Evolutionary conservation across 2,329 filamentous ascomycete genomes (phyloP).

Genomic region (Alternaria sp.): DNA sequence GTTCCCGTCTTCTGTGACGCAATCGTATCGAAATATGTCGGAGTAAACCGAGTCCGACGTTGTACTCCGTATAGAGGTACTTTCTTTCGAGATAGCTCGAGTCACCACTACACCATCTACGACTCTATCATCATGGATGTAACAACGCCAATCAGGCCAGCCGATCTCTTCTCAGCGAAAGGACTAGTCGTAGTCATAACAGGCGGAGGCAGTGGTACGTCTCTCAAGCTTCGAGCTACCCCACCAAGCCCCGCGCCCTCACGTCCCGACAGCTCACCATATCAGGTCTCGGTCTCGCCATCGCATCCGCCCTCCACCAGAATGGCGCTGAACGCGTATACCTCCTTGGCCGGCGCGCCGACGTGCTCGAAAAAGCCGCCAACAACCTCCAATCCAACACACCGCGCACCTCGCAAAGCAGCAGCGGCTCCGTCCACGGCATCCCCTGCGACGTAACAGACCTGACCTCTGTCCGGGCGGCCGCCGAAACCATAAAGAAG

Average conservation of each 20-base stretch:
- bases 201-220: slow-evolving; percentile 54
- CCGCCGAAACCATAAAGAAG: slow-evolving; percentile 53
- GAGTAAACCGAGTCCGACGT: slow-evolving; percentile 20
- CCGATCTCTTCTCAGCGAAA: slow-evolving; percentile 52
- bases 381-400: slow-evolving; percentile 38
- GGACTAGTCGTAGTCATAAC: slow-evolving; percentile 53
- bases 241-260: slow-evolving; percentile 34
- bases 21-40: slow-evolving; percentile 10
- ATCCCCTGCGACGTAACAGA: slow-evolving; percentile 57
- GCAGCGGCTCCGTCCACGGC: slow-evolving; percentile 45
- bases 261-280: slow-evolving; percentile 10
- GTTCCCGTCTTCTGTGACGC: slow-evolving; percentile 22
- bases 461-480: slow-evolving; percentile 52
- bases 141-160: slow-evolving; percentile 42
- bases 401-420: slow-evolving; percentile 36
- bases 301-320: slow-evolving; percentile 54
- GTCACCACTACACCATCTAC: neutral
- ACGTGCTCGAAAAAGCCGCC: slow-evolving; percentile 54
- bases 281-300: slow-evolving; percentile 51
- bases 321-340: slow-evolving; percentile 56
- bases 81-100: neutral
- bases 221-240: slow-evolving; percentile 31
- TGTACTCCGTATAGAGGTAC: slow-evolving; percentile 7
- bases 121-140: slow-evolving; percentile 45
- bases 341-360: slow-evolving; percentile 55